A percentile compares a stretch with the other conserved stretches of the same genome.
Conservation (phyloP, 2,329 filamentous ascomycete species). For the Didymella glomerata region DNA sequence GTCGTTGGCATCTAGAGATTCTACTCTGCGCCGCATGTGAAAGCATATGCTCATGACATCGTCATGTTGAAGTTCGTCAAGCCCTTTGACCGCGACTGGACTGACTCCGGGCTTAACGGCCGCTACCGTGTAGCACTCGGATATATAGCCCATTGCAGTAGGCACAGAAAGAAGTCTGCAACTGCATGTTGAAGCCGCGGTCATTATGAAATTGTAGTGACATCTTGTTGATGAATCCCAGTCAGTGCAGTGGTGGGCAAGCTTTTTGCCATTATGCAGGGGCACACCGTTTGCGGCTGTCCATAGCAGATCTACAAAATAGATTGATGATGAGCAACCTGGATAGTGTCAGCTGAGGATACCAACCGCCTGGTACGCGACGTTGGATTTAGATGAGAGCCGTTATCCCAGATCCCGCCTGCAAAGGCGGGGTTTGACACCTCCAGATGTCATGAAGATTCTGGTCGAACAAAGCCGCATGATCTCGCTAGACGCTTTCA, state of each 20-base stretch:
- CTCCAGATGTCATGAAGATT: slow-evolving; percentile 21
- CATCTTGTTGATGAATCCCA: slow-evolving; percentile 1
- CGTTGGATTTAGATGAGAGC: slow-evolving; percentile 31
- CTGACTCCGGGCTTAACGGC: slow-evolving; percentile 6
- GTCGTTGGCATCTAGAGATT: not conserved
- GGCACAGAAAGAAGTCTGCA: slow-evolving; percentile 2
- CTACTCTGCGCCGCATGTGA: slow-evolving; percentile 12
- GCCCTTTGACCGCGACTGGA: slow-evolving; percentile 5
- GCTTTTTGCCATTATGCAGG: slow-evolving; percentile 18
- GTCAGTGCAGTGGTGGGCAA: slow-evolving; percentile 8
- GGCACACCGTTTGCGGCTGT: slow-evolving; percentile 17
- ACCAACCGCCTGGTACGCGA: slow-evolving; percentile 35
- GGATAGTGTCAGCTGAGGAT: slow-evolving; percentile 21
- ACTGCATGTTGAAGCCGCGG: not conserved
- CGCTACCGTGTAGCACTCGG: slow-evolving; percentile 12
- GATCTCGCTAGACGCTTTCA: slow-evolving; percentile 15
- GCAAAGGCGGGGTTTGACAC: slow-evolving; percentile 20
- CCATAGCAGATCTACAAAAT: slow-evolving; percentile 19
- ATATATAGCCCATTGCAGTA: slow-evolving; percentile 11
- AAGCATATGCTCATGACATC: slow-evolving; percentile 15
- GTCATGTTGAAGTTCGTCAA: slow-evolving; percentile 9
- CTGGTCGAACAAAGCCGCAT: slow-evolving; percentile 13
- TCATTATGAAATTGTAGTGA: slow-evolving; percentile 5
- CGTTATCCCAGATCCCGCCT: slow-evolving; percentile 29
- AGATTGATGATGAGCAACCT: slow-evolving; percentile 17